Evolutionary conservation across 148 eudicot genomes (phyloP).

Genomic region (Silene conica): DNA sequence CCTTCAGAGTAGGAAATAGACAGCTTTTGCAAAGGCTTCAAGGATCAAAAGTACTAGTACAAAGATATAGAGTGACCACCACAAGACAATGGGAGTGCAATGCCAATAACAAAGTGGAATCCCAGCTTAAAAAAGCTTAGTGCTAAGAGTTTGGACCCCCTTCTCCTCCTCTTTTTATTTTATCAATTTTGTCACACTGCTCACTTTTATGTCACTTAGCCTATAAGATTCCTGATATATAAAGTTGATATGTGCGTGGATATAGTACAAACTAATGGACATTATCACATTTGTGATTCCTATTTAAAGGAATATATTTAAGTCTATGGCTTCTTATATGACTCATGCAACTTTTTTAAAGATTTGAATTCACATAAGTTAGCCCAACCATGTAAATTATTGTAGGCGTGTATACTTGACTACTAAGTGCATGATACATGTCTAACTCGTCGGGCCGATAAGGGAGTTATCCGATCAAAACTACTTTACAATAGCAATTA

Average conservation of each 20-base stretch:
- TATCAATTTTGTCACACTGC: constrained; percentile 3
- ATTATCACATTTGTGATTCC: constrained; percentile 4
- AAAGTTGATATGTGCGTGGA: background rate
- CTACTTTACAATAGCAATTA: no score
- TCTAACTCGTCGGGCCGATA: background rate
- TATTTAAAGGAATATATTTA: background rate
- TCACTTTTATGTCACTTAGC: constrained; percentile 2
- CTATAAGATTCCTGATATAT: constrained; percentile 12
- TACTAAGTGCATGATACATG: background rate
- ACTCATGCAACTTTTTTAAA: constrained; percentile 8
- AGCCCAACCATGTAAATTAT: background rate
- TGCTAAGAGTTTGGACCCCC: constrained; percentile 2
- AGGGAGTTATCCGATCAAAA: no score
- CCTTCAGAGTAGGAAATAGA: background rate
- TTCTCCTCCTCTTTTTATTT: background rate
- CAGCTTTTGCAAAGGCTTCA: background rate
- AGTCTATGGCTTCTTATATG: background rate
- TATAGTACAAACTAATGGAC: background rate
- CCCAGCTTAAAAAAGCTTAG: background rate
- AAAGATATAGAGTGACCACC: constrained; percentile 6
- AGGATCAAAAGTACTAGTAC: background rate
- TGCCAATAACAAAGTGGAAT: constrained; percentile 4
- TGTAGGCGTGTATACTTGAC: background rate
- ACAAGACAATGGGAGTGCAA: background rate
- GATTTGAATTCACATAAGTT: background rate